Evolutionary conservation across 352 stramenopile species (phyloP).

Genomic region (Phytophthora citricola): DNA sequence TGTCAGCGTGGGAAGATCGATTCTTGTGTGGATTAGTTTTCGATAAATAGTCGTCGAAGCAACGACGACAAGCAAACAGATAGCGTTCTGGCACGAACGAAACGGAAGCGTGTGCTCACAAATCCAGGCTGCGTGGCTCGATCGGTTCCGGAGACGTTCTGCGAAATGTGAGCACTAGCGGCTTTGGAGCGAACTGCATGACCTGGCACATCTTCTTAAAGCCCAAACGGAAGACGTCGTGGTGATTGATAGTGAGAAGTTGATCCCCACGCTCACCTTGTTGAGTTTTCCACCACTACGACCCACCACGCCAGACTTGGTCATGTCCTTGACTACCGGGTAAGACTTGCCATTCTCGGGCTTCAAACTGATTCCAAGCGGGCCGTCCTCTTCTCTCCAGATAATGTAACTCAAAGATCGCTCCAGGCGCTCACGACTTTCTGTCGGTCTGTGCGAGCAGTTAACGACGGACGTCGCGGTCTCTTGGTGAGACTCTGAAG

Average conservation of each 20-base stretch:
- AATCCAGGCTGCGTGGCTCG: slow-evolving; percentile 48
- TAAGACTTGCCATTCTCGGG: slow-evolving; percentile 59
- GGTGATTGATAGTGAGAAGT: slow-evolving; percentile 77
- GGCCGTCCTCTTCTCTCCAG: slow-evolving; percentile 70
- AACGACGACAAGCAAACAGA: slow-evolving; percentile 5
- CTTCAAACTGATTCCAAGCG: slow-evolving; percentile 65
- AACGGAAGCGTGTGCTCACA: slow-evolving; percentile 37
- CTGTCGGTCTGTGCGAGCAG: slow-evolving; percentile 30
- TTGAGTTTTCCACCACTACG: slow-evolving; percentile 35
- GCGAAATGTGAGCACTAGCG: slow-evolving; percentile 77
- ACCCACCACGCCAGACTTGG: slow-evolving; percentile 40
- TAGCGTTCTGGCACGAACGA: not conserved
- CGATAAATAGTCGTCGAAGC: slow-evolving; percentile 29
- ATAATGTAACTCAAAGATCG: slow-evolving; percentile 68
- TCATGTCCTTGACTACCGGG: slow-evolving; percentile 56
- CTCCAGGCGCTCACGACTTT: slow-evolving; percentile 62
- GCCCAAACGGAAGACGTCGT: slow-evolving; percentile 63
- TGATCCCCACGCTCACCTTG: slow-evolving; percentile 51
- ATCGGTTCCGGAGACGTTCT: slow-evolving; percentile 36
- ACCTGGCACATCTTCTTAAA: slow-evolving; percentile 64
- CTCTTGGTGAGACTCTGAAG: slow-evolving; percentile 40
- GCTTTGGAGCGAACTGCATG: slow-evolving; percentile 69
- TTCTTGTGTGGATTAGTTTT: slow-evolving; percentile 1
- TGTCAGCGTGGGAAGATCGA: slow-evolving; percentile 13
- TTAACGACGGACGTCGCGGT: slow-evolving; percentile 15